phyloP scores from a whole-genome alignment of 2,329 filamentous ascomycete species.

The Curvularia eragrostidis region DNA sequence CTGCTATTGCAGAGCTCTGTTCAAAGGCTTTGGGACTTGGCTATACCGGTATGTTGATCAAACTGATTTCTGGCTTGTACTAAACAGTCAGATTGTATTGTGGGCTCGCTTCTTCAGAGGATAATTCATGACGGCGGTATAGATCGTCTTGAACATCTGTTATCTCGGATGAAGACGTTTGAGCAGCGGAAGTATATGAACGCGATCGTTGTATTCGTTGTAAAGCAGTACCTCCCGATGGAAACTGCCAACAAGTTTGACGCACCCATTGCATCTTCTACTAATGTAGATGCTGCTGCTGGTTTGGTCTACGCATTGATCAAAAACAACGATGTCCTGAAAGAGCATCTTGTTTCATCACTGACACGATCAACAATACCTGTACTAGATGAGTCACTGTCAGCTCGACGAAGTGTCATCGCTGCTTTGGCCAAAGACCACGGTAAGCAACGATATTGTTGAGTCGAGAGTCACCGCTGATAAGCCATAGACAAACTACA shows the following conservation, averaged over 20 bases:
- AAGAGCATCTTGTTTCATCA: conserved; percentile 39
- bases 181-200: conserved; percentile 58
- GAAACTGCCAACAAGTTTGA: conserved; percentile 20
- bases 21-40: conserved; percentile 72
- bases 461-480: conserved; percentile 17
- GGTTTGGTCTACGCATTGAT: conserved; percentile 32
- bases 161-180: conserved; percentile 54
- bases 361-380: conserved; percentile 51
- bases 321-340: conserved; percentile 36
- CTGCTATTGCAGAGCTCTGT: conserved; percentile 52
- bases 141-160: conserved; percentile 42
- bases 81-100: conserved; percentile 30
- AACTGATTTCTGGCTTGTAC: neutral
- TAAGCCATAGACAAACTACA: conserved; percentile 55
- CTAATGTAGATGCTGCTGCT: conserved; percentile 34
- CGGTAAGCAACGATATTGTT: conserved; percentile 43
- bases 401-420: conserved; percentile 49
- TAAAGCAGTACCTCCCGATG: conserved; percentile 30
- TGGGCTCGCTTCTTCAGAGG: conserved; percentile 24
- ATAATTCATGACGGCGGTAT: conserved; percentile 23
- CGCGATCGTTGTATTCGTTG: conserved; percentile 36
- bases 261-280: conserved; percentile 21
- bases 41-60: conserved; percentile 62
- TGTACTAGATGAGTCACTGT: conserved; percentile 38
- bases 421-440: conserved; percentile 48